Conservation (phyloP, 306 rosid genomes). For the Begonia fuchsioides region DNA sequence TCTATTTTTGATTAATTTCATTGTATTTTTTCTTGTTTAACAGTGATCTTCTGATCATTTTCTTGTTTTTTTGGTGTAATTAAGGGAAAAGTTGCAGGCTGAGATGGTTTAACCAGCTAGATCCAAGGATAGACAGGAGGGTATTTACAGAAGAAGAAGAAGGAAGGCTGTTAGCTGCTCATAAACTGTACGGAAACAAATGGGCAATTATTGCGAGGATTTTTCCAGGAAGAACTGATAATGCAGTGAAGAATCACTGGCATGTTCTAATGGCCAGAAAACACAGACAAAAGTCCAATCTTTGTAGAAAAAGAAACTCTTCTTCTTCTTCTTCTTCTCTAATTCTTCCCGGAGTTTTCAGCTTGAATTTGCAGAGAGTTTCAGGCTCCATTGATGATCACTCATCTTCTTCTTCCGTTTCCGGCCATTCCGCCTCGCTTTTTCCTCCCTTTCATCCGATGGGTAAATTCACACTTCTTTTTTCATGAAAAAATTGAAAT, state of each 20-base stretch:
- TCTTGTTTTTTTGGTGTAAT: too few relatives aligned
- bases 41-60: too few relatives aligned
- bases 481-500: too few relatives aligned
- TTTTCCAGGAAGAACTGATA: constrained; percentile 87
- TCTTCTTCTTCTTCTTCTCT: constrained; percentile 1
- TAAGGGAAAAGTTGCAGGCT: constrained; percentile 85
- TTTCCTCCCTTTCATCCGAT: background rate
- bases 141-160: constrained; percentile 69
- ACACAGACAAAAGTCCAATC: constrained; percentile 44
- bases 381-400: constrained; percentile 40
- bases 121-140: constrained; percentile 63
- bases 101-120: constrained; percentile 91
- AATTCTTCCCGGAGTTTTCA: constrained; percentile 8
- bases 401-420: constrained; percentile 35
- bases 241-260: constrained; percentile 93
- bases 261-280: constrained; percentile 84
- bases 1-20: background rate
- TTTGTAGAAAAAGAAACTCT: constrained; percentile 44
- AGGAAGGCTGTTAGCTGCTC: constrained; percentile 49
- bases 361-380: constrained; percentile 14
- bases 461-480: too few relatives aligned
- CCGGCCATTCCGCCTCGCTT: constrained; percentile 1
- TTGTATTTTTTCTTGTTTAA: too few relatives aligned
- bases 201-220: constrained; percentile 85
- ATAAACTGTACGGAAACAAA: constrained; percentile 68